Base-by-base conservation (phyloP, 2,329 filamentous ascomycete genomes). In the Apiospora marii region DNA sequence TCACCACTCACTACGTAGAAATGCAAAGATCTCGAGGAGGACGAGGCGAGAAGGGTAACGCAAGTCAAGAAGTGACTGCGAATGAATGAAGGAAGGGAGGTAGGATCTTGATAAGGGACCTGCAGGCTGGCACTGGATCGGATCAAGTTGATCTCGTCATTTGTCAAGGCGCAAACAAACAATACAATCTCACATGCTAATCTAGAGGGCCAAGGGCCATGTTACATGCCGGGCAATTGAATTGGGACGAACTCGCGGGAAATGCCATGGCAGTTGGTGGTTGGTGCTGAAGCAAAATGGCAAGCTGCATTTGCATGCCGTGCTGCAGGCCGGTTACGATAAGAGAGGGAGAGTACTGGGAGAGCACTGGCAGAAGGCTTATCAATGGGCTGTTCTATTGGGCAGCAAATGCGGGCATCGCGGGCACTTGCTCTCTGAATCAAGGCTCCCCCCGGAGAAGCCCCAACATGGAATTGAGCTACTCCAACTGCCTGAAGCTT, bases 221-320 rank as follows among this genome's bases (percentile, higher is more conserved):
- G 53, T 61, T 61, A 61, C 53, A 61, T 61, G 53, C 53, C 53
- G 53, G 53, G 53, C 53, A 19, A 61, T 61, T 61, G 53, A 22
- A 61, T 61, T 61, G 27, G 53, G 53, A 61, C 53, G 53, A 61
- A 61, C 53, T 61, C 16, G 53, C 53, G 53, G 51, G 51, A 58
- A 58, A 61, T 61, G 53, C 53, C 30, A 61, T 37, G 27, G 19
- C 1, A 30, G 53, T 34, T 34, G 53, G 53, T 37, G 30, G 53
- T 37, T 61, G 53, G 53, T 22, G 53, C 51, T 58, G 27, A 22
- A 61, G 53, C 27, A 34, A 19, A 22, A 37, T 6, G 24, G 6
- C 51, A 53, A 53, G 27, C 27, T 61, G 49, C 46, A 49, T 49
- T 49, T 30, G 44, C 44, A 46, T 46, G 27, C 6, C 49, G 27